Base-by-base conservation (phyloP, 164 flowering plant species). In the Vitis amurensis region DNA sequence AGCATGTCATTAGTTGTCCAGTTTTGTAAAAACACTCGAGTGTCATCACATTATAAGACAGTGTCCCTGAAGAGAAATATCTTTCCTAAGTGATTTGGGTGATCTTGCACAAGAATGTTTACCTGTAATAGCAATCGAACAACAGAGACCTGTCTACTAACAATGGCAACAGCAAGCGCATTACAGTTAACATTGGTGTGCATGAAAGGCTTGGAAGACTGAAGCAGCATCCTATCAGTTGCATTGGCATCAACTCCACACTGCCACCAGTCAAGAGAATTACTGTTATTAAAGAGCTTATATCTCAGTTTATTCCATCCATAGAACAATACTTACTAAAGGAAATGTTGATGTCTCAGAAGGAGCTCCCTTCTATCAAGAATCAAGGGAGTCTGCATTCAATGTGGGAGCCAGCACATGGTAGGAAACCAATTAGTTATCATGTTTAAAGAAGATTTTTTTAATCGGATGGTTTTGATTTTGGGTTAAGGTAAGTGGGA, bases 71-170 rank as follows among this genome's bases (percentile, higher is more conserved):
- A 16, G 29, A 3, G 9, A 17, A 13, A 10, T n/a, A 57, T 16
- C 1, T 16, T 16, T 16, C 29, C 16, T 19, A 57, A 11, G 9
- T 16, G 9, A 3, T 57, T 6, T 13, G 59, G 27, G 9, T 57
- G 16, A 55, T 30, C 49, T n/a, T 19, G 53, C 29, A 10, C 23
- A 4, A 55, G 55, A 3, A 72, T 29, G 27, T 67, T 65, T 65
- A 88, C 89, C 87, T 84, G 76, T 47, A 88, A 65, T 9, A 86
- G 79, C 55, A 79, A 73, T 59, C 73, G 73, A 8, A 86, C 92
- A 63, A 85, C 82, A 49, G 83, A 66, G 13, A 74, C 71, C 63
- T 86, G 90, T 65, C 87, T 71, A 55, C 84, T 68, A 19, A 88
- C 81, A 67, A 85, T 70, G 17, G 90, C 88, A 2, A 85, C 87